These are phyloP conservation scores for Aspergillus arachidicola DNA, from an alignment of 2,329 filamentous ascomycete species.

Conservation along the genomic window DNA sequence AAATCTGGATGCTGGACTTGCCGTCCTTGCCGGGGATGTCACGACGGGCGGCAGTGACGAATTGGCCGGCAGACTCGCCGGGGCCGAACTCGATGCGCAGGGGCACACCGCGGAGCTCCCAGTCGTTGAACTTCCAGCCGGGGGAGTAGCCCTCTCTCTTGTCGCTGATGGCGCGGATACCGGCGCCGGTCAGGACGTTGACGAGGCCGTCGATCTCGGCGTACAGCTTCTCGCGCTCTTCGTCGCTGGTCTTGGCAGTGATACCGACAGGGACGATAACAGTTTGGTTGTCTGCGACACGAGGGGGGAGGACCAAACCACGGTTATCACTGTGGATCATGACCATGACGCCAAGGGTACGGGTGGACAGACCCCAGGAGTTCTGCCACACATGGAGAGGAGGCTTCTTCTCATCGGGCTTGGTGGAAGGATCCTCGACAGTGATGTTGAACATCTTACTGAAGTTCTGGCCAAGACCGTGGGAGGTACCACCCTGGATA, in stretches of 20 bases:
- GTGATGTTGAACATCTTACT: constrained; percentile 99
- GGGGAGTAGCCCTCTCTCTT: constrained; percentile 87
- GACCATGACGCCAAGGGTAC: constrained; percentile 97
- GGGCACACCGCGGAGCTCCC: constrained; percentile 95
- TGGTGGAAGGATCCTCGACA: constrained; percentile 81
- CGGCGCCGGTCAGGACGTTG: constrained; percentile 68
- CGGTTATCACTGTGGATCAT: constrained; percentile 98
- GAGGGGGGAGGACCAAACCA: constrained; percentile 88
- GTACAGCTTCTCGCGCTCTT: constrained; percentile 76
- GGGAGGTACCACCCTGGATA: constrained; percentile 94
- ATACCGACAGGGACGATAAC: constrained; percentile 92
- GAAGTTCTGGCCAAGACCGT: constrained; percentile 96
- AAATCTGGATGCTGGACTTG: constrained; percentile 78
- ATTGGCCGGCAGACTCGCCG: constrained; percentile 84
- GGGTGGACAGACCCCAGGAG: constrained; percentile 96
- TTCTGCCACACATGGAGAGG: constrained; percentile 96
- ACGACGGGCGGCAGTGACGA: constrained; percentile 82
- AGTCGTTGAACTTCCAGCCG: constrained; percentile 98
- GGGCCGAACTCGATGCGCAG: constrained; percentile 94
- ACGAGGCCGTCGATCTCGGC: constrained; percentile 74
- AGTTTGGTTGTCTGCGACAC: constrained; percentile 82
- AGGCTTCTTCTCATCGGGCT: constrained; percentile 72
- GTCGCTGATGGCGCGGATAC: constrained; percentile 79
- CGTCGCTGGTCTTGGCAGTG: constrained; percentile 80
- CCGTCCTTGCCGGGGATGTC: constrained; percentile 68